Evolutionary conservation across 2,329 filamentous ascomycete species (phyloP).

Genomic region (Calonectria henricotiae): DNA sequence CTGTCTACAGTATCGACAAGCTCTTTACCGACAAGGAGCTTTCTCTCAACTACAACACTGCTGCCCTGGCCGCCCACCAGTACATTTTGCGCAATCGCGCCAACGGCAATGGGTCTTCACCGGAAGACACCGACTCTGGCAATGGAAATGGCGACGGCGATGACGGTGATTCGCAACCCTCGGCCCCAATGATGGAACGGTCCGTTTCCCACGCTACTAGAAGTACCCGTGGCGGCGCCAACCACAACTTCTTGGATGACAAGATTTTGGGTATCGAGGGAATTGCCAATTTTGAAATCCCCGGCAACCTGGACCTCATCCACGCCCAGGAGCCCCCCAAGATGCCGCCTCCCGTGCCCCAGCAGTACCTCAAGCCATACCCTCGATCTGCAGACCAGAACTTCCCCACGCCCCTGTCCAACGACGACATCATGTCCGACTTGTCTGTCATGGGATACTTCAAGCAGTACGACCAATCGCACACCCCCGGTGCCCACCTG

Average conservation of each 20-base stretch:
- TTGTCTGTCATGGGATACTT: constrained; percentile 73
- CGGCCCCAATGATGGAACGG: constrained; percentile 75
- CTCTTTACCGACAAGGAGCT: constrained; percentile 81
- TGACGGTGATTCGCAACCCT: constrained; percentile 64
- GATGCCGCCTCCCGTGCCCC: constrained; percentile 72
- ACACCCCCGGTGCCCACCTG: constrained; percentile 72
- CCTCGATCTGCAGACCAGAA: constrained; percentile 71
- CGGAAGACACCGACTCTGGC: constrained; percentile 70
- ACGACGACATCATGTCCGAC: constrained; percentile 71
- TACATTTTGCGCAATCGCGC: constrained; percentile 73
- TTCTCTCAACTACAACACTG: constrained; percentile 75
- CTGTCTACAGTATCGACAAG: constrained; percentile 78
- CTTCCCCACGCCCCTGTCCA: constrained; percentile 67
- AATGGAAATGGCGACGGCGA: constrained; percentile 69
- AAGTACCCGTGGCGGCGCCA: constrained; percentile 72
- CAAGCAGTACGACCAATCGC: constrained; percentile 69
- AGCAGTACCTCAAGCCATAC: constrained; percentile 74
- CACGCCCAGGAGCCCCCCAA: constrained; percentile 71
- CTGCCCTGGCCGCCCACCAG: constrained; percentile 75
- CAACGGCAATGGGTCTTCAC: constrained; percentile 67
- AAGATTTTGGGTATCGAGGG: constrained; percentile 74
- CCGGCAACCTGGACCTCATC: constrained; percentile 72
- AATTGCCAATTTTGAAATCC: constrained; percentile 73
- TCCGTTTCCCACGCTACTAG: constrained; percentile 77
- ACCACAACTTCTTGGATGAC: constrained; percentile 72